Conservation (phyloP, 129 eudicot genomes). For the Saussurea involucrata region DNA sequence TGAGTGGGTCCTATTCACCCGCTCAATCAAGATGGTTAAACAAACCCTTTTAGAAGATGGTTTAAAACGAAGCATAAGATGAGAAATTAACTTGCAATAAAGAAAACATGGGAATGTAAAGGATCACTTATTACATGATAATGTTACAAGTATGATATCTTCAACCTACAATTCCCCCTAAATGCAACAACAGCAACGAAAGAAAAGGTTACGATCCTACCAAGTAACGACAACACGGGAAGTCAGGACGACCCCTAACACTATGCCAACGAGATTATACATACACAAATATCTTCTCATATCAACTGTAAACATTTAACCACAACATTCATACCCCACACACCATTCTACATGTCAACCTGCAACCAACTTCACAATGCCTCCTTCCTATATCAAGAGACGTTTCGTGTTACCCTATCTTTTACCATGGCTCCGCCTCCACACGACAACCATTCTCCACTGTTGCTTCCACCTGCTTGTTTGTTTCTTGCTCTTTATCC, state of each 20-base stretch:
- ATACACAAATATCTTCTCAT: slow-evolving; percentile 34
- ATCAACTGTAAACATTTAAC: slow-evolving; percentile 32
- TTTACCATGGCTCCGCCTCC: slow-evolving; percentile 28
- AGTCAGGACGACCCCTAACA: slow-evolving; percentile 35
- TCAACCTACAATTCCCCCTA: slow-evolving; percentile 48
- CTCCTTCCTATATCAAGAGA: neutral
- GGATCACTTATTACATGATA: slow-evolving; percentile 42
- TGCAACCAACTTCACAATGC: slow-evolving; percentile 16
- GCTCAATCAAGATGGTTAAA: no score
- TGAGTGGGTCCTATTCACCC: no score
- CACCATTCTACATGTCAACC: slow-evolving; percentile 39
- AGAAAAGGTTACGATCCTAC: slow-evolving; percentile 24
- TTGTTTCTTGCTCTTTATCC: slow-evolving; percentile 22
- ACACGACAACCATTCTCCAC: slow-evolving; percentile 42
- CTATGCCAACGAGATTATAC: slow-evolving; percentile 37
- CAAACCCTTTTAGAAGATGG: no score
- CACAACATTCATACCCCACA: slow-evolving; percentile 18
- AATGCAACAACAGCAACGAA: slow-evolving; percentile 10
- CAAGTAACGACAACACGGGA: slow-evolving; percentile 19
- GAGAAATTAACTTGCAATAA: neutral
- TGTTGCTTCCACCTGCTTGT: slow-evolving; percentile 23
- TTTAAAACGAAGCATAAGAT: neutral
- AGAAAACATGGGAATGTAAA: slow-evolving; percentile 29
- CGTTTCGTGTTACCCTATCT: slow-evolving; percentile 1
- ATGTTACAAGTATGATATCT: slow-evolving; percentile 40